A percentile compares a stretch with the other conserved stretches of the same genome.
Evolutionary conservation across 495 filamentous ascomycete species (phyloP).

Genomic region (Talaromyces wortmannii): DNA sequence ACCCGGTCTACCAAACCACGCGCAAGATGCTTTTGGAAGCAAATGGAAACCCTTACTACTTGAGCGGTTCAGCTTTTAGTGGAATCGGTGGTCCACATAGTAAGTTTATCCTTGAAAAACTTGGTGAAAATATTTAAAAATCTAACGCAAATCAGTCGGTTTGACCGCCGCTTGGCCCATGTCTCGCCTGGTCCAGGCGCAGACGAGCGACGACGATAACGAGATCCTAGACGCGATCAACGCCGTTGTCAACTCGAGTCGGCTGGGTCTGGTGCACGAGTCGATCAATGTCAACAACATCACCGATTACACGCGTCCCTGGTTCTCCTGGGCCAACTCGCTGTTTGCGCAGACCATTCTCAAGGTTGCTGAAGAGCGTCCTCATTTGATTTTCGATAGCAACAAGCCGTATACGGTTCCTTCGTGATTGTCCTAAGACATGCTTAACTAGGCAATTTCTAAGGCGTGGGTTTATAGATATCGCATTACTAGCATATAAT

Average conservation of each 20-base stretch:
- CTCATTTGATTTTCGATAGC: slow-evolving; percentile 74
- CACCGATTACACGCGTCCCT: slow-evolving; percentile 73
- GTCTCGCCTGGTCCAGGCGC: slow-evolving; percentile 82
- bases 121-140: neutral
- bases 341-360: slow-evolving; percentile 93
- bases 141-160: slow-evolving; percentile 49
- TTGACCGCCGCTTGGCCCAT: slow-evolving; percentile 94
- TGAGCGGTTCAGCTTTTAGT: slow-evolving; percentile 69
- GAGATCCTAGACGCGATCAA: slow-evolving; percentile 70
- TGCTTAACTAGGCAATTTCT: too few species aligned
- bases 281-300: slow-evolving; percentile 77
- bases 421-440: neutral
- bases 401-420: slow-evolving; percentile 27
- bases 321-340: slow-evolving; percentile 98
- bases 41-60: slow-evolving; percentile 80
- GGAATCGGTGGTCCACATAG: slow-evolving; percentile 80
- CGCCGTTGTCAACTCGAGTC: slow-evolving; percentile 65
- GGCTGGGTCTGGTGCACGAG: slow-evolving; percentile 83
- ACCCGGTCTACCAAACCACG: slow-evolving; percentile 81
- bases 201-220: slow-evolving; percentile 79
- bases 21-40: slow-evolving; percentile 81
- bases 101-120: slow-evolving; percentile 15
- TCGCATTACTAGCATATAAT: neutral
- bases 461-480: neutral
- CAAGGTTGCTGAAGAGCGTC: slow-evolving; percentile 78